Evolutionary conservation across 2,329 filamentous ascomycete genomes (phyloP).

Genomic region (Berkeleyomyces rouxiae): DNA sequence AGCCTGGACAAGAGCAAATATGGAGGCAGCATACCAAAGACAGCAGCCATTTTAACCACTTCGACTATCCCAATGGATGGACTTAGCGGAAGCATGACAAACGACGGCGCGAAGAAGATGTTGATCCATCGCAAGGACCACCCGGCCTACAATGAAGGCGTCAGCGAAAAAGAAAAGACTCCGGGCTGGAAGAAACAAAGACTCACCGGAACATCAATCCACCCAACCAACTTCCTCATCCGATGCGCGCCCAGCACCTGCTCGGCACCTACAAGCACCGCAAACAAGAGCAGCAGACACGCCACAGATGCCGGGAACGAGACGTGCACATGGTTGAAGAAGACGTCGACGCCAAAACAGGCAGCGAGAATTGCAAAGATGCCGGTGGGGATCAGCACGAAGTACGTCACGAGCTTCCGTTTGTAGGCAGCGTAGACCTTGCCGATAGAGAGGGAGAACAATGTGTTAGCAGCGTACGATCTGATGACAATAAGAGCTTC

Average conservation of each 20-base stretch:
- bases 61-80: slow-evolving; percentile 35
- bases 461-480: background rate
- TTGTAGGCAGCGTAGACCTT: background rate
- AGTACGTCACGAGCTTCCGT: slow-evolving; percentile 22
- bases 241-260: slow-evolving; percentile 29
- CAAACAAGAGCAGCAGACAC: slow-evolving; percentile 37
- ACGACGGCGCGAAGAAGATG: slow-evolving; percentile 41
- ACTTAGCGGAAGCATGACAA: slow-evolving; percentile 41
- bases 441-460: background rate
- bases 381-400: slow-evolving; percentile 34
- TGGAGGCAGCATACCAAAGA: slow-evolving; percentile 33
- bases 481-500: background rate
- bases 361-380: slow-evolving; percentile 25
- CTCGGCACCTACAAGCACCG: slow-evolving; percentile 31
- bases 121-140: slow-evolving; percentile 43
- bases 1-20: background rate
- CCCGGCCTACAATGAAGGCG: slow-evolving; percentile 26
- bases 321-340: slow-evolving; percentile 30
- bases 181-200: no score
- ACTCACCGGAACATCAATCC: slow-evolving; percentile 38
- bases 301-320: slow-evolving; percentile 44
- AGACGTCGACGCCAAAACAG: slow-evolving; percentile 28
- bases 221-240: slow-evolving; percentile 30
- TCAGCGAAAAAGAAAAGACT: background rate
- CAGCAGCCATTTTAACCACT: slow-evolving; percentile 40